These are phyloP conservation scores for Apiospora phragmitis DNA, from an alignment of 2,329 filamentous ascomycete species.

Conservation along the genomic window DNA sequence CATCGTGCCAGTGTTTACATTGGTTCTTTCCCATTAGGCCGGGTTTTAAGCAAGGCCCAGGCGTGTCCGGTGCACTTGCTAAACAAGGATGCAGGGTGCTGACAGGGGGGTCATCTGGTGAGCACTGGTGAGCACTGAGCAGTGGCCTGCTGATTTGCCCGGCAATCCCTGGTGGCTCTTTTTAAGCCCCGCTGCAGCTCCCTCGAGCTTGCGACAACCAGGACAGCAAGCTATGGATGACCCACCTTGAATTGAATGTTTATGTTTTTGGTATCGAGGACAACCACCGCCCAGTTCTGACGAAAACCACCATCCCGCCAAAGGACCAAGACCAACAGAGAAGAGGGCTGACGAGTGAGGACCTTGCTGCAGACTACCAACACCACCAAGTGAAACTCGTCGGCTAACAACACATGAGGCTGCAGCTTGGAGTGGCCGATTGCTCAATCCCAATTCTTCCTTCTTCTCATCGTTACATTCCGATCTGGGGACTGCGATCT, in stretches of 20 bases:
- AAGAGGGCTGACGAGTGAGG: not conserved
- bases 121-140: not conserved
- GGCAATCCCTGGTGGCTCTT: not conserved
- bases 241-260: not conserved
- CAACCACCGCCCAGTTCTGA: not conserved
- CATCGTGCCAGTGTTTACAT: not conserved
- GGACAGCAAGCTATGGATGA: not conserved
- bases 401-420: not conserved
- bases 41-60: not conserved
- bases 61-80: not conserved
- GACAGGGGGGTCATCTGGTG: not conserved
- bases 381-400: not conserved
- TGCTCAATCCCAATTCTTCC: not conserved
- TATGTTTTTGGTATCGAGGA: not conserved
- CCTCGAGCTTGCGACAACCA: not conserved
- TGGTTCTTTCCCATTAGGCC: not conserved
- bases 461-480: not conserved
- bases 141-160: not conserved
- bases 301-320: constrained; percentile 1
- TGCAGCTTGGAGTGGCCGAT: not conserved
- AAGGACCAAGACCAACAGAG: not conserved
- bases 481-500: constrained; percentile 1
- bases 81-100: not conserved
- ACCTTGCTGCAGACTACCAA: not conserved
- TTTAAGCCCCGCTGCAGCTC: not conserved